Percentiles rank a stretch among this genome's conserved stretches.
Conservation (phyloP, 1,139 yeast species). For the Diutina ranongensis region DNA sequence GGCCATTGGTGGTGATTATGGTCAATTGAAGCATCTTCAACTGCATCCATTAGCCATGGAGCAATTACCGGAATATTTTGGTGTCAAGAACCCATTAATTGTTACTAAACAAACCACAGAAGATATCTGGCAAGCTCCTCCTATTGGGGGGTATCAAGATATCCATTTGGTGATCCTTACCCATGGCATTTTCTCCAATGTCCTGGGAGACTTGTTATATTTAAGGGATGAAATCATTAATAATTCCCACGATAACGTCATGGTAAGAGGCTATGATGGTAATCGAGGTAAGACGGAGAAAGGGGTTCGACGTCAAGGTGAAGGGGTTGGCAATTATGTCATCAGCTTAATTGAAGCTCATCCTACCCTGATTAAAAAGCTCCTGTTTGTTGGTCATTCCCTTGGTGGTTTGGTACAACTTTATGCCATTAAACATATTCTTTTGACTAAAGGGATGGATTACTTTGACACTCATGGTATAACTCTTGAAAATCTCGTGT, state of each 20-base stretch:
- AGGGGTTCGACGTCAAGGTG: constrained; percentile 16
- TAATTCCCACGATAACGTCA: constrained; percentile 12
- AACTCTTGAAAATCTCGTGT: constrained; percentile 15
- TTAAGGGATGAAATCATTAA: constrained; percentile 14
- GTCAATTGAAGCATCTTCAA: neutral
- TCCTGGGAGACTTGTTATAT: constrained; percentile 18
- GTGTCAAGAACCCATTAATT: constrained; percentile 6
- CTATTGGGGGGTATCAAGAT: constrained; percentile 11
- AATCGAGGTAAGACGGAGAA: constrained; percentile 18
- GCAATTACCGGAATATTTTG: neutral
- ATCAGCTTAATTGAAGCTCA: constrained; percentile 11
- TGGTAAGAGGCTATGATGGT: constrained; percentile 16
- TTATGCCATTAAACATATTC: constrained; percentile 16
- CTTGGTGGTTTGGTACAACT: constrained; percentile 18
- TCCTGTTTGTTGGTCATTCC: constrained; percentile 18
- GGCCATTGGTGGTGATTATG: neutral
- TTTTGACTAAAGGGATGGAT: constrained; percentile 12
- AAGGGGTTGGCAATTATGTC: constrained; percentile 12
- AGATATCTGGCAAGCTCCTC: constrained; percentile 14
- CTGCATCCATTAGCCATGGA: neutral
- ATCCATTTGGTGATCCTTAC: constrained; percentile 16
- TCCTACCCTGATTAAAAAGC: constrained; percentile 9
- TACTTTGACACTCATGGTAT: constrained; percentile 12
- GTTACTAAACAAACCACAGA: constrained; percentile 12
- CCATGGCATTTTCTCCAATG: constrained; percentile 17